phyloP scores from a whole-genome alignment of 2,329 filamentous ascomycete species.

The Ophiocordyceps camponoti-rufipedis region DNA sequence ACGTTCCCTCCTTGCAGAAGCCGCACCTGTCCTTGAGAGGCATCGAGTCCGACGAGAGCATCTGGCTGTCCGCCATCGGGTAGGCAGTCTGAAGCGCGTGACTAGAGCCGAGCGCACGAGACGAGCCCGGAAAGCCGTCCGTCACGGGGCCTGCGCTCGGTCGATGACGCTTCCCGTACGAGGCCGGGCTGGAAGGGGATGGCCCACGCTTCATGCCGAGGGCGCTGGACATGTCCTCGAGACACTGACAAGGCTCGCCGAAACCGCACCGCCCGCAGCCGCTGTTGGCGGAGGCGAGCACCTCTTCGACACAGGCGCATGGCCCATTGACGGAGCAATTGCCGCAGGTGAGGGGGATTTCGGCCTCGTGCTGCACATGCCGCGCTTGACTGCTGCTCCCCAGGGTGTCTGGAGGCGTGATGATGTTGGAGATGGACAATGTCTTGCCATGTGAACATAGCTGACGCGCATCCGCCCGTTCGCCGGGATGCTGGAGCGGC shows the following conservation, averaged over 20 bases:
- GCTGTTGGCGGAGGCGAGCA: constrained; percentile 30
- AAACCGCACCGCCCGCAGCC: constrained; percentile 50
- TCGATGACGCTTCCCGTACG: constrained; percentile 37
- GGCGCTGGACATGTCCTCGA: constrained; percentile 39
- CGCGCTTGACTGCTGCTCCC: constrained; percentile 8
- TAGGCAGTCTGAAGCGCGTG: constrained; percentile 8
- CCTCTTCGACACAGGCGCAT: constrained; percentile 42
- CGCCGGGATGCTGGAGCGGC: constrained; percentile 11
- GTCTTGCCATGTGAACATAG: constrained; percentile 15
- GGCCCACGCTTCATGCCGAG: constrained; percentile 28
- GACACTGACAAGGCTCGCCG: constrained; percentile 44
- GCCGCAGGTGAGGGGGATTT: constrained; percentile 30
- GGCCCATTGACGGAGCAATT: constrained; percentile 31
- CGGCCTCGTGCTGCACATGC: constrained; percentile 8
- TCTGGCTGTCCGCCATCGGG: constrained; percentile 7
- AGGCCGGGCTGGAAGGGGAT: constrained; percentile 22
- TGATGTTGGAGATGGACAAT: constrained; percentile 39
- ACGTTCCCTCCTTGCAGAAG: constrained; percentile 67
- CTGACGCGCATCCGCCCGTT: constrained; percentile 9
- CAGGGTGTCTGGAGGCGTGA: constrained; percentile 30
- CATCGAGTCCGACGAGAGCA: constrained; percentile 17
- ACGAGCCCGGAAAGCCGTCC: constrained; percentile 57
- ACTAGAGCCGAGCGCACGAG: constrained; percentile 37
- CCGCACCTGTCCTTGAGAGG: constrained; percentile 53
- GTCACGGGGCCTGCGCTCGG: constrained; percentile 23